phyloP scores from a whole-genome alignment of 148 eudicot species.

The Camellia lanceoleosa region DNA sequence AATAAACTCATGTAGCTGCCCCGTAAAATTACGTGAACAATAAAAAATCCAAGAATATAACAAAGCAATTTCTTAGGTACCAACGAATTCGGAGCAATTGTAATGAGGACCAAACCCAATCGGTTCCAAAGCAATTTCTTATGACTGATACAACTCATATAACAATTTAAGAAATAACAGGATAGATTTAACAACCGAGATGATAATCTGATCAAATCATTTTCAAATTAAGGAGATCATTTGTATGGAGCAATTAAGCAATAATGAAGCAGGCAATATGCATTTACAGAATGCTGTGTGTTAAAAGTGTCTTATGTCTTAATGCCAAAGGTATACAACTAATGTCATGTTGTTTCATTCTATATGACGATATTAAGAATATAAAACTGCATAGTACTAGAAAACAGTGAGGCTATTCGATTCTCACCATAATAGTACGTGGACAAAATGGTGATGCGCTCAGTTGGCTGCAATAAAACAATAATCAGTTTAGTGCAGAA shows the following conservation, averaged over 20 bases:
- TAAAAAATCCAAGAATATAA: too few species aligned
- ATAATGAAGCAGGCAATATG: background rate
- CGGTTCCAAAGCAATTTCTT: background rate
- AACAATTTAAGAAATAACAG: background rate
- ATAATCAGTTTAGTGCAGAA: conserved; percentile 4
- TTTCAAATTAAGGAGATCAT: background rate
- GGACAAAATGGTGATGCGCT: conserved; percentile 80
- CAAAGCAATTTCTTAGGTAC: background rate
- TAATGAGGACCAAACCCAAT: background rate
- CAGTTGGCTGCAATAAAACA: conserved; percentile 63
- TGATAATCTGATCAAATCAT: background rate
- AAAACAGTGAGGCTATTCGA: background rate
- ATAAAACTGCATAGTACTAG: background rate
- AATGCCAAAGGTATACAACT: background rate
- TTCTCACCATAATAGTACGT: conserved; percentile 88
- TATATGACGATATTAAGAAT: background rate
- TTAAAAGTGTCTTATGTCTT: background rate
- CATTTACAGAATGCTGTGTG: background rate
- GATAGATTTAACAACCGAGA: background rate
- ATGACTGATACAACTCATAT: background rate
- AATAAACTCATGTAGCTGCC: background rate
- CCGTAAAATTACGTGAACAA: background rate
- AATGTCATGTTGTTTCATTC: background rate
- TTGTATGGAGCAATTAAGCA: background rate
- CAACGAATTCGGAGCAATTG: background rate